Percentiles rank a stretch among this genome's conserved stretches.
phyloP scores from a whole-genome alignment of 2,329 filamentous ascomycete genomes.

The Fusarium sp. region DNA sequence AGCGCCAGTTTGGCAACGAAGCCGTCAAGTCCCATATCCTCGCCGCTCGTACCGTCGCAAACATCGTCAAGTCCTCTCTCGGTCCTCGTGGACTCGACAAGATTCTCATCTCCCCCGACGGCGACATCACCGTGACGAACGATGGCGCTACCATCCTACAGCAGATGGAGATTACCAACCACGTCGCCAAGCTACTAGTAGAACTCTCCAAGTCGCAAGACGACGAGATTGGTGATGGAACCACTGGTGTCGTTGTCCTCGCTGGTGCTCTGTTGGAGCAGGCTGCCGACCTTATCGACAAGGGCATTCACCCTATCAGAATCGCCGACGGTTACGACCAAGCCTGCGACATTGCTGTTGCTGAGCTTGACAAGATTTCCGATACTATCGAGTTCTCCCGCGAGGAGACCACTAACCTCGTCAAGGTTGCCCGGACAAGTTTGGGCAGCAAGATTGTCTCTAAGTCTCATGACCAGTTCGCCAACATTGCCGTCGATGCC shows the following conservation, averaged over 20 bases:
- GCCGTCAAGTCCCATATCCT: constrained; percentile 99
- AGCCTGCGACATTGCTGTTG: constrained; percentile 95
- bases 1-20: constrained; percentile 95
- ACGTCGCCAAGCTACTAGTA: constrained; percentile 96
- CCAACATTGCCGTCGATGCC: constrained; percentile 96
- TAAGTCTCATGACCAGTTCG: constrained; percentile 98
- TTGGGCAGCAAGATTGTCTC: constrained; percentile 99
- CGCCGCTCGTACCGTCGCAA: constrained; percentile 94
- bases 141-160: constrained; percentile 97
- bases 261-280: constrained; percentile 96
- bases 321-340: constrained; percentile 99
- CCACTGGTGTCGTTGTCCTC: constrained; percentile 96
- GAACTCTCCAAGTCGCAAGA: constrained; percentile 99
- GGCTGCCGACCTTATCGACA: constrained; percentile 97
- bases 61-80: constrained; percentile 97
- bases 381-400: constrained; percentile 90
- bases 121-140: constrained; percentile 99
- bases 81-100: constrained; percentile 98
- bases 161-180: constrained; percentile 99
- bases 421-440: constrained; percentile 96
- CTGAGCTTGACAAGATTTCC: constrained; percentile 92
- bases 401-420: constrained; percentile 85
- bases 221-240: constrained; percentile 98
- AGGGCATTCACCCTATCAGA: constrained; percentile 98
- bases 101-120: constrained; percentile 98